Evolutionary conservation across 352 stramenopile species (phyloP).

Genomic region (Labyrinthula sp.): DNA sequence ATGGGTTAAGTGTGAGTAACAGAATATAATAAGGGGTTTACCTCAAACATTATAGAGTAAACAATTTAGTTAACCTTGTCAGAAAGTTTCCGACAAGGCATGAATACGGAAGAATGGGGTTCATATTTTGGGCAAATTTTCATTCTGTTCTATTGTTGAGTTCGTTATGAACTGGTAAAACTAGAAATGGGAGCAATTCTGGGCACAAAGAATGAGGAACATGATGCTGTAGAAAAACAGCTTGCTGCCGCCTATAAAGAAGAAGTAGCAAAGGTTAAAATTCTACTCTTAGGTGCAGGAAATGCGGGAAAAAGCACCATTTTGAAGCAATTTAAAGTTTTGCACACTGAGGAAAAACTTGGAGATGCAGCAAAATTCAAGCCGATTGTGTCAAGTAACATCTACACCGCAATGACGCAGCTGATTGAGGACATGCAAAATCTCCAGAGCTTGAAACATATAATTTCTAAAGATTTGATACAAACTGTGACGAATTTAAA

Average conservation of each 20-base stretch:
- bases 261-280: slow-evolving; percentile 21
- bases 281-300: slow-evolving; percentile 35
- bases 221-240: slow-evolving; percentile 19
- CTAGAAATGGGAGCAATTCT: too few species aligned
- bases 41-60: too few species aligned
- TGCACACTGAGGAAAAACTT: slow-evolving; percentile 25
- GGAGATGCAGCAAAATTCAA: slow-evolving; percentile 14
- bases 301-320: slow-evolving; percentile 43
- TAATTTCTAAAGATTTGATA: slow-evolving; percentile 2
- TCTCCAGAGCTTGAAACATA: too few species aligned
- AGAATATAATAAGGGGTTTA: too few species aligned
- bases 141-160: too few species aligned
- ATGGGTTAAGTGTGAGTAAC: too few species aligned
- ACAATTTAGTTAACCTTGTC: too few species aligned
- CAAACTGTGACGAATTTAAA: slow-evolving; percentile 15
- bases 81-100: too few species aligned
- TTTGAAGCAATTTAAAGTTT: slow-evolving; percentile 39
- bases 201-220: slow-evolving; percentile 1
- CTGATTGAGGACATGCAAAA: slow-evolving; percentile 20
- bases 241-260: slow-evolving; percentile 10
- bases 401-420: slow-evolving; percentile 19
- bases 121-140: too few species aligned
- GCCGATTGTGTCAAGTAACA: slow-evolving; percentile 12
- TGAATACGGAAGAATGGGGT: too few species aligned
- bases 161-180: too few species aligned